Conservation (phyloP, 169 alveolate genomes). For the Toxoplasma gondii region DNA sequence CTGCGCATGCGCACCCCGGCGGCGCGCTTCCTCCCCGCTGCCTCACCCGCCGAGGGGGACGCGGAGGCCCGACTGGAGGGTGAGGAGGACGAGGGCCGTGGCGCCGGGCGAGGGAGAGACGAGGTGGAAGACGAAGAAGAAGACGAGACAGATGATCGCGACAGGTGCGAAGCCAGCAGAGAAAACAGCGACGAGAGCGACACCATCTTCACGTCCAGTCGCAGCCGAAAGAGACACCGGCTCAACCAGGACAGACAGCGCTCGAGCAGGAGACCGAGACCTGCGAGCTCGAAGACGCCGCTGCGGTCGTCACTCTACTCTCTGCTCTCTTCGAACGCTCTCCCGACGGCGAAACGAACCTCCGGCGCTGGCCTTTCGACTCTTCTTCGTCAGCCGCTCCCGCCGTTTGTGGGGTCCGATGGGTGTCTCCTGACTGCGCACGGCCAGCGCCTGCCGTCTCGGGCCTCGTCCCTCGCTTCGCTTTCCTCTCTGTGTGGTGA, state of each 20-base stretch:
- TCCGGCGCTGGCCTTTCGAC: neutral
- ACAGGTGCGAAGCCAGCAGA: neutral
- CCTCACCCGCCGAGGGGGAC: slow-evolving; percentile 3
- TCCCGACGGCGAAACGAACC: neutral
- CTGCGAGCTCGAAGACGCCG: neutral
- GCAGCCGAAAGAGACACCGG: neutral
- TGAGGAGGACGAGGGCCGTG: neutral
- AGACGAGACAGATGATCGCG: neutral
- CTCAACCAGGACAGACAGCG: neutral
- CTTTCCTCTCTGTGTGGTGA: neutral
- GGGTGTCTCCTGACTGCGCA: neutral
- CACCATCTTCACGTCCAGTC: neutral
- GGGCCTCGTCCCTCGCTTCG: neutral
- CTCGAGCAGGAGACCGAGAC: neutral
- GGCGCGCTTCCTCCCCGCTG: neutral
- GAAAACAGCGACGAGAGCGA: slow-evolving; percentile 4
- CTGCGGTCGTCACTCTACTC: neutral
- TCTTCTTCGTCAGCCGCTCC: neutral
- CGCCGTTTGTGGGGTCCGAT: neutral
- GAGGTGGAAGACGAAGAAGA: slow-evolving; percentile 8
- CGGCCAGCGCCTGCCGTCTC: neutral
- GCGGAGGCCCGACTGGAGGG: neutral
- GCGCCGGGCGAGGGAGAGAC: neutral
- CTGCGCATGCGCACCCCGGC: slow-evolving; percentile 31
- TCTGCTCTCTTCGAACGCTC: neutral